phyloP scores from a whole-genome alignment of 495 filamentous ascomycete genomes.

The Aspergillus incahuasiensis region DNA sequence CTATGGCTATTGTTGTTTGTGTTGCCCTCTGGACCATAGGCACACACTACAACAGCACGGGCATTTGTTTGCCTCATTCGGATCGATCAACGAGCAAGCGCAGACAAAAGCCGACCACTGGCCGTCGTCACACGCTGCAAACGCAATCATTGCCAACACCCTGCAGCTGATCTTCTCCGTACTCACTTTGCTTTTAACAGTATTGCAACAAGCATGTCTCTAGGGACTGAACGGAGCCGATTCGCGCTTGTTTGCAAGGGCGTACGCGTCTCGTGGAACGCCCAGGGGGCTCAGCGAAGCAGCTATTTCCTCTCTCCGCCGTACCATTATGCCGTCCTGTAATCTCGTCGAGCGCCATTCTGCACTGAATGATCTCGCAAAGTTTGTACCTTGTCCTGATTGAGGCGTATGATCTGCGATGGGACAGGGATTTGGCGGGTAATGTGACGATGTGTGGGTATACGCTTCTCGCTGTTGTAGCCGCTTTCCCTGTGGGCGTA shows the following conservation, averaged over 20 bases:
- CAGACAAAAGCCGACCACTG: too few species aligned
- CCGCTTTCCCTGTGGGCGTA: conserved; percentile 22
- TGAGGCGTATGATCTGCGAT: conserved; percentile 14
- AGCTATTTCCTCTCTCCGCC: conserved; percentile 41
- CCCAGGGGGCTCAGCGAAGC: conserved; percentile 38
- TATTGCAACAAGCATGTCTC: conserved; percentile 38
- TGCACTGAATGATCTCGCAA: conserved; percentile 44
- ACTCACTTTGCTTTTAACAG: conserved; percentile 35
- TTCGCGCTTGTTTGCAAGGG: conserved; percentile 26
- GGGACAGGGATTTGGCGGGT: too few species aligned
- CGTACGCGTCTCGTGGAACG: conserved; percentile 40
- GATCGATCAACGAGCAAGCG: too few species aligned
- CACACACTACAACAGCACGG: too few species aligned
- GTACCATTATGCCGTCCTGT: conserved; percentile 33
- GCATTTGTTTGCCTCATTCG: too few species aligned
- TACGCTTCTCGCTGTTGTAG: conserved; percentile 25
- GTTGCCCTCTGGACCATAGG: too few species aligned
- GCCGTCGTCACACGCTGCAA: too few species aligned
- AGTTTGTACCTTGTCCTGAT: conserved; percentile 29
- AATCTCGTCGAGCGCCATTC: conserved; percentile 20
- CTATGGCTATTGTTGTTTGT: too few species aligned
- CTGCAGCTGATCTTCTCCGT: conserved; percentile 42
- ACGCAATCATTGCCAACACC: conserved; percentile 25
- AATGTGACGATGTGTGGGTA: conserved; percentile 26
- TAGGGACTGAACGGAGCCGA: conserved; percentile 29